Evolutionary conservation across 179 eudicot species (phyloP), one percentile per base, ranked within the genome.

Genomic region (Actinidia chinensis): DNA sequence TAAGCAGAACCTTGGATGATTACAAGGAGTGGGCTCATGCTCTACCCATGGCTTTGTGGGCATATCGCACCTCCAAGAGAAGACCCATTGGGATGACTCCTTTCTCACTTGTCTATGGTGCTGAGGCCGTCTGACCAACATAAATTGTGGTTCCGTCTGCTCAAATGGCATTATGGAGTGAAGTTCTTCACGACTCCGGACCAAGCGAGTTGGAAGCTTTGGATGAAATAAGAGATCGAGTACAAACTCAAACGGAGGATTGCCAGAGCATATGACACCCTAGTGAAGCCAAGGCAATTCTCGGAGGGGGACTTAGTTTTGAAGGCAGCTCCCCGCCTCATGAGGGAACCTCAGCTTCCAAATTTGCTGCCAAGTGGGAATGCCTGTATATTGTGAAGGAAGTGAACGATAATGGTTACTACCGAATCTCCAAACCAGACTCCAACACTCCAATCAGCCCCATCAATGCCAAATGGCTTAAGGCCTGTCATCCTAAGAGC

Each of bases 101-200:
- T 0, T 61, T 3, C 1, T 23, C 17, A 10, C 5, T 61, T 1
- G 42, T 61, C 0, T 61, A 25, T 12, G 40, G 42, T 1, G 8
- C 42, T 0, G 68, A 64, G 18, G 17, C 68, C 0, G 46, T 64
- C 2, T 6, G 28, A 0, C 20, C 9, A 0, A 1, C 1, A 0
- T 18, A 64, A 3, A 1, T 33, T 0, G 40, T 2, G 0, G 20
- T 64, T 0, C 68, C 68, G 1, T 64, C 68, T 0, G n/a, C 68
- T 0, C 0, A 44, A 1, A 4, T 64, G 44, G 43, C 43, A 0
- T n/a, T 33, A 1, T 8, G n/a, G 0, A 14, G 1, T 0, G 20
- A 33, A 6, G 8, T 6, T 5, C 4, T 6, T 0, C 3, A 1
- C 2, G 14, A 5, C 0, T 0, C 4, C 6, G 0, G 44, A 6